Conservation (phyloP, 768 basidiomycete genomes). For the Amanita muscaria region DNA sequence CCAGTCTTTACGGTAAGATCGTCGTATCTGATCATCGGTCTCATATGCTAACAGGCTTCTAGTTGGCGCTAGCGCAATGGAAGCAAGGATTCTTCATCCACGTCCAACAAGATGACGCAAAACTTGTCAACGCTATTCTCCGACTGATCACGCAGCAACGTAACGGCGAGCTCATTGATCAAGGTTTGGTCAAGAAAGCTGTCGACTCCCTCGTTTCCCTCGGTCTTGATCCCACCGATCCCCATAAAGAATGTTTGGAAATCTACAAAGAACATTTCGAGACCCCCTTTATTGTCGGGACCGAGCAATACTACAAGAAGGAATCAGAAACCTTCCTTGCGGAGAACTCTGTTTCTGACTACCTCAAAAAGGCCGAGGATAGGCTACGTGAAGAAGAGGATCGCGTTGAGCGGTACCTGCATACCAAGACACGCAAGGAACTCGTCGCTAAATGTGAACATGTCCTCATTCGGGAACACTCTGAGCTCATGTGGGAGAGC, state of each 20-base stretch:
- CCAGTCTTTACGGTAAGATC: constrained; percentile 85
- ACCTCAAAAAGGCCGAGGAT: constrained; percentile 93
- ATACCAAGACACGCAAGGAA: constrained; percentile 83
- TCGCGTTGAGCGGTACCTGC: constrained; percentile 90
- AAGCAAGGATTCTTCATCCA: constrained; percentile 83
- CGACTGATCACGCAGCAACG: constrained; percentile 88
- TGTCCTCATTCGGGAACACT: constrained; percentile 86
- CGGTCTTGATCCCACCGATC: constrained; percentile 85
- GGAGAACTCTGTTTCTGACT: constrained; percentile 90
- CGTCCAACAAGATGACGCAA: constrained; percentile 72
- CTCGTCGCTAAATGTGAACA: constrained; percentile 85
- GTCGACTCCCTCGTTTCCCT: constrained; percentile 97
- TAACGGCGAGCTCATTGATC: constrained; percentile 93
- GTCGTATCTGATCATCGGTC: neutral
- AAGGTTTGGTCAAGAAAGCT: constrained; percentile 93
- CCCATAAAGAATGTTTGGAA: constrained; percentile 90
- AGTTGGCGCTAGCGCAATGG: constrained; percentile 96
- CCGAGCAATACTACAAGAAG: constrained; percentile 87
- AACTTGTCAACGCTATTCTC: constrained; percentile 81
- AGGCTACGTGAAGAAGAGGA: constrained; percentile 93
- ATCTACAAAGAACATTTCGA: constrained; percentile 95
- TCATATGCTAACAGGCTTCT: constrained; percentile 10
- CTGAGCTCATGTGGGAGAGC: constrained; percentile 88
- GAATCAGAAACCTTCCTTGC: constrained; percentile 92
- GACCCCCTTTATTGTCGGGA: constrained; percentile 77